A percentile compares a stretch with the other conserved stretches of the same genome.
These are phyloP conservation scores for Saccharomyces eubayanus DNA, from an alignment of 805 yeast species.

Conservation along the genomic window DNA sequence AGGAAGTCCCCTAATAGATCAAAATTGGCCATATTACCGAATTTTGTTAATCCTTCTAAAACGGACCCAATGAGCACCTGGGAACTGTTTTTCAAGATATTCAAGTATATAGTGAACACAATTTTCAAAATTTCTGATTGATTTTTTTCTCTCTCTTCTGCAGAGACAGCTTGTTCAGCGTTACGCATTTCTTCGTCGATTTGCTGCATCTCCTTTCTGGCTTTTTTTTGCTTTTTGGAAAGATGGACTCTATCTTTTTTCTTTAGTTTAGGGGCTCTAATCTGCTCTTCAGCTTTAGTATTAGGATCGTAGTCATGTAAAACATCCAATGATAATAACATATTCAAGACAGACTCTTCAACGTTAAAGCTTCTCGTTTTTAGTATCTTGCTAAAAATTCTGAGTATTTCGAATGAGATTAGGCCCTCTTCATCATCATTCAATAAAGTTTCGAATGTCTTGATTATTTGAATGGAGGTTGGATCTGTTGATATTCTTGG, in stretches of 20 bases:
- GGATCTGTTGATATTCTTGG: constrained; percentile 40
- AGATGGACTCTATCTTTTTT: constrained; percentile 88
- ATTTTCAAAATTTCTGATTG: constrained; percentile 79
- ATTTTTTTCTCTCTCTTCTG: constrained; percentile 74
- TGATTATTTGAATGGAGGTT: constrained; percentile 50
- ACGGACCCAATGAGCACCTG: constrained; percentile 73
- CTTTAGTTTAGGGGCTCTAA: constrained; percentile 43
- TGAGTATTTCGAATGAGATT: constrained; percentile 64
- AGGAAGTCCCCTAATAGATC: constrained; percentile 89
- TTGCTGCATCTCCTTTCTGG: constrained; percentile 72
- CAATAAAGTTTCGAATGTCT: constrained; percentile 61
- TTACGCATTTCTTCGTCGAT: constrained; percentile 83
- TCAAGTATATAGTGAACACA: constrained; percentile 66
- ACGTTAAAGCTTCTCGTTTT: constrained; percentile 68
- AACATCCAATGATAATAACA: constrained; percentile 59
- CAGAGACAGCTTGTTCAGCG: constrained; percentile 83
- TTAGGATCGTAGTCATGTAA: constrained; percentile 68
- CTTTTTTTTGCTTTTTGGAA: constrained; percentile 83
- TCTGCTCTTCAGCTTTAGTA: constrained; percentile 39
- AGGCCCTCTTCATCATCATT: constrained; percentile 78
- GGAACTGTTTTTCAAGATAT: constrained; percentile 57
- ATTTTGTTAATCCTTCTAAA: constrained; percentile 82
- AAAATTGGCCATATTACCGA: constrained; percentile 86
- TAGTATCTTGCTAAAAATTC: constrained; percentile 59
- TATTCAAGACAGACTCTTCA: constrained; percentile 72